Conservation (phyloP, 164 flowering plant species). For the Sedum album region DNA sequence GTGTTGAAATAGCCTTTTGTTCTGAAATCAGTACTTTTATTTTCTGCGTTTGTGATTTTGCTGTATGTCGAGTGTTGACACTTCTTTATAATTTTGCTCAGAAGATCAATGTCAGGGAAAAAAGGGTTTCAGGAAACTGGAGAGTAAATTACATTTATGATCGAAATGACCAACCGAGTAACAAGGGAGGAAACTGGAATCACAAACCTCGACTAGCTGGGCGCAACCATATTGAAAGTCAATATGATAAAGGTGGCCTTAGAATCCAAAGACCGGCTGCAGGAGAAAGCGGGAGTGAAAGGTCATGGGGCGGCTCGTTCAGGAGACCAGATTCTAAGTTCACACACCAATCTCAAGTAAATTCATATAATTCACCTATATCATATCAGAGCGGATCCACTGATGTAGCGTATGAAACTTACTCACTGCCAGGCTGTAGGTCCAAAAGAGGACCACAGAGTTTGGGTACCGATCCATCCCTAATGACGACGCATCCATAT, state of each 20-base stretch:
- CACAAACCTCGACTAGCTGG: constrained; percentile 46
- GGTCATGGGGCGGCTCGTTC: constrained; percentile 45
- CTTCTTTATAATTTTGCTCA: constrained; percentile 23
- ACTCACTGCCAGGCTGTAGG: constrained; percentile 39
- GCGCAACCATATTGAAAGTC: constrained; percentile 55
- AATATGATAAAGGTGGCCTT: constrained; percentile 47
- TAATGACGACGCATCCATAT: constrained; percentile 79
- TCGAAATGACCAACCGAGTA: constrained; percentile 55
- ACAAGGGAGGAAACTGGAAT: constrained; percentile 86
- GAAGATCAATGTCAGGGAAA: constrained; percentile 62
- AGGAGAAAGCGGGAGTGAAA: constrained; percentile 44
- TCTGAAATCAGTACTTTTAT: background rate
- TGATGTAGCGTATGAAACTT: constrained; percentile 61
- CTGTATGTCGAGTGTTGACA: constrained; percentile 1
- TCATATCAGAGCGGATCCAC: constrained; percentile 32
- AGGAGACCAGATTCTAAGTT: constrained; percentile 34
- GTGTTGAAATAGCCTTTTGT: background rate
- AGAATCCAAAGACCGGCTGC: constrained; percentile 41
- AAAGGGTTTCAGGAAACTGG: constrained; percentile 49
- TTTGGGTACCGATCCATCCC: constrained; percentile 46
- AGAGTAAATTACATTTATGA: constrained; percentile 57
- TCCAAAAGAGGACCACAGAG: constrained; percentile 31
- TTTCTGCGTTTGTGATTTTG: background rate
- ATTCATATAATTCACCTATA: constrained; percentile 25
- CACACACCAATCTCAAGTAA: constrained; percentile 51